Percentiles rank a stretch among this genome's conserved stretches.
Evolutionary conservation across 768 basidiomycete species (phyloP).

Genomic region (Amanita subjunquillea): DNA sequence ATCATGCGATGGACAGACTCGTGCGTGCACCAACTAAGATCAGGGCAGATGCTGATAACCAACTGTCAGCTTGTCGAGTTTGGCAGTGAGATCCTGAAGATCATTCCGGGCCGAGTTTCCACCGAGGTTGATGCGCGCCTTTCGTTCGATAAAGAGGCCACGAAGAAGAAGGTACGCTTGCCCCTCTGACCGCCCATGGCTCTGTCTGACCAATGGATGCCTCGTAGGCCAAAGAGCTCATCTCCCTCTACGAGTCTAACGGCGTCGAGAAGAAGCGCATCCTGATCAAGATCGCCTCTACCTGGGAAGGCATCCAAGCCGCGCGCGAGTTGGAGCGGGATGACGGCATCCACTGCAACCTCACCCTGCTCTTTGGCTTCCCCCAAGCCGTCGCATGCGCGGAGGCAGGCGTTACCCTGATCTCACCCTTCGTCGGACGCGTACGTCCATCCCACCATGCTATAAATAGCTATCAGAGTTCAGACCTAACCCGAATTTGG

Average conservation of each 20-base stretch:
- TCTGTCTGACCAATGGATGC: constrained; percentile 7
- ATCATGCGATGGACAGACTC: constrained; percentile 81
- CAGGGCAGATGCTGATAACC: neutral
- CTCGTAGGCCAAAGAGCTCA: constrained; percentile 68
- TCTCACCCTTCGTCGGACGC: constrained; percentile 98
- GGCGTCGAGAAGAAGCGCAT: constrained; percentile 92
- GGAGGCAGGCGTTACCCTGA: constrained; percentile 95
- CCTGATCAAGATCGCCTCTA: constrained; percentile 98
- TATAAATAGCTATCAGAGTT: constrained; percentile 6
- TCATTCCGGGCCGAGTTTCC: constrained; percentile 97
- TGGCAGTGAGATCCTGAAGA: constrained; percentile 87
- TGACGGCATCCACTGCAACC: constrained; percentile 95
- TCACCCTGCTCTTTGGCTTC: constrained; percentile 98
- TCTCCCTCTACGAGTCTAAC: constrained; percentile 88
- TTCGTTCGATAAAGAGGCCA: constrained; percentile 91
- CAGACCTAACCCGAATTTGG: constrained; percentile 2
- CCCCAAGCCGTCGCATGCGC: constrained; percentile 98
- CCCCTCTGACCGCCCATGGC: neutral
- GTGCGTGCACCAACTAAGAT: constrained; percentile 31
- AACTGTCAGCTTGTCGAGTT: constrained; percentile 82
- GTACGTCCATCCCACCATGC: constrained; percentile 34
- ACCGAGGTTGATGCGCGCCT: constrained; percentile 98
- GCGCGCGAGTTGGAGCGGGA: constrained; percentile 91
- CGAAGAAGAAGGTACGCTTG: constrained; percentile 66
- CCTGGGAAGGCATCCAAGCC: constrained; percentile 99